Base-by-base conservation (phyloP, 805 yeast species). In the Nakazawaea siamensis region DNA sequence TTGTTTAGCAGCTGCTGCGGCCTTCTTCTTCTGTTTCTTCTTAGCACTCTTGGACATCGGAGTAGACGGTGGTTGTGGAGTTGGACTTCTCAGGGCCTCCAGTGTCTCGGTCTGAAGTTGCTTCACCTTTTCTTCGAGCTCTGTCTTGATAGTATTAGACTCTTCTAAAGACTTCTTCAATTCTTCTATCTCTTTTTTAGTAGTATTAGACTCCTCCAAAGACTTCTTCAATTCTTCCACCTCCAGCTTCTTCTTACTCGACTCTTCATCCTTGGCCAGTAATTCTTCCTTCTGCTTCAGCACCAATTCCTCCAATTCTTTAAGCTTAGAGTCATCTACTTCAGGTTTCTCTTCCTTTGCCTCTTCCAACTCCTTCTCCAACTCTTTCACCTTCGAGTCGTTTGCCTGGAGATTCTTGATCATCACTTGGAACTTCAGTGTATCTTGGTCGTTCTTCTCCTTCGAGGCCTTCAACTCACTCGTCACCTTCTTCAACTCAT, bases 401-500 rank as follows among this genome's bases (percentile, higher is more conserved):
- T 25, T 35, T 24, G 18, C 13, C 14, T 26, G 33, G 4, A 37
- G 16, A 23, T 36, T 36, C 18, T 24, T 29, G 15, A 37, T 6
- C 27, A 31, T 26, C 9, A 25, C 34, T 25, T 33, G 23, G 17
- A 13, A 32, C 24, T 33, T 37, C 1, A 16, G 10, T 13, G 17
- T 31, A 4, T 31, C 33, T 28, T 23, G 31, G n/a, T 29, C 21
- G 4, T n/a, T n/a, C n/a, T 34, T 34, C 29, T 20, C 25, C 15
- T 31, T 18, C 9, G 21, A 20, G 11, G 16, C 8, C n/a, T 25
- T 35, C 31, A 30, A 30, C 12, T 62, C 64, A 18, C 57, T 49
- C 0, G 61, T 42, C 4, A 70, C 49, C 20, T 69, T 64, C 35
- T 77, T 66, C 48, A 88, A 57, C 50, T 90, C 97, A 2, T 65